Evolutionary conservation across 345 rosid genomes (phyloP).

Genomic region (Psidium friedrichsthalianum): DNA sequence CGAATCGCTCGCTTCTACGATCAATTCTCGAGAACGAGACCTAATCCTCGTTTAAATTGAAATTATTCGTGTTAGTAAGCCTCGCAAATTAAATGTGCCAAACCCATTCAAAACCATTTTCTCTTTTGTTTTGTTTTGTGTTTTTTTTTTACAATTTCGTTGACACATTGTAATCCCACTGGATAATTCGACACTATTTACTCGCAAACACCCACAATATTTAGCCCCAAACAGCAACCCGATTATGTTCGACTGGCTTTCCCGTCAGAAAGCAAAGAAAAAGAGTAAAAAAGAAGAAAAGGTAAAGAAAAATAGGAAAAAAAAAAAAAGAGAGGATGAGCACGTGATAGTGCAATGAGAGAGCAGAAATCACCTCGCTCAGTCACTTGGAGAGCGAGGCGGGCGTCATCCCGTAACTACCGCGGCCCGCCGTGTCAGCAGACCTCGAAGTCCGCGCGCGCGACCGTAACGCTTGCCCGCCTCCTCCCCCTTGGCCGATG

Average conservation of each 20-base stretch:
- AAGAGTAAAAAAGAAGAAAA: background rate
- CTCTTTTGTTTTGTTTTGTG: background rate
- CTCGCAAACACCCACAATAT: background rate
- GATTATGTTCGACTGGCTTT: background rate
- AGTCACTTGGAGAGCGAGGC: background rate
- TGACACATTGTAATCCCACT: background rate
- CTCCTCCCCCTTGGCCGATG: background rate
- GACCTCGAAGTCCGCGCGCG: background rate
- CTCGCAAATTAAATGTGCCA: background rate
- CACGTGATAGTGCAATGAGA: background rate
- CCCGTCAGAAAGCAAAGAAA: background rate
- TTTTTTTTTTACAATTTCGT: rapidly evolving
- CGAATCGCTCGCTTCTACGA: rapidly evolving
- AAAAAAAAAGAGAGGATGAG: background rate
- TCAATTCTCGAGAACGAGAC: background rate
- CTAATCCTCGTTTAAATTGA: background rate
- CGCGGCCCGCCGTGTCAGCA: background rate
- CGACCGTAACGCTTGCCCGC: background rate
- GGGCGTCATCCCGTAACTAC: background rate
- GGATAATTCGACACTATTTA: background rate
- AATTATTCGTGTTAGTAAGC: rapidly evolving
- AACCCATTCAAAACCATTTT: background rate
- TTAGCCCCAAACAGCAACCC: background rate
- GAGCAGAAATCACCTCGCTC: background rate
- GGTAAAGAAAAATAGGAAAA: background rate